Evolutionary conservation across 805 yeast genomes (phyloP).

Genomic region (Suhomyces faveliae): DNA sequence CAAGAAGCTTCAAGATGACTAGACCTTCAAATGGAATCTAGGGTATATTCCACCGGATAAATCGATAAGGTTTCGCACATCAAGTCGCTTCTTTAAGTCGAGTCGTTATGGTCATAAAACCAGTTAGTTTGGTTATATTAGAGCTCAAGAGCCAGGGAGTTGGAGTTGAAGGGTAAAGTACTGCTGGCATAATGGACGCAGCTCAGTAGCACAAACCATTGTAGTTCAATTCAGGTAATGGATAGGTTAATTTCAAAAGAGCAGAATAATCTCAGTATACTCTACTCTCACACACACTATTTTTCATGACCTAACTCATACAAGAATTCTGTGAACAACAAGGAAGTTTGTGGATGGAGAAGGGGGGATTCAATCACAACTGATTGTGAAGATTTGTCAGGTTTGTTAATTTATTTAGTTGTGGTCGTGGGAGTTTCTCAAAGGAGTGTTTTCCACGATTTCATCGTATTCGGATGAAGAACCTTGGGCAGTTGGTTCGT

Average conservation of each 20-base stretch:
- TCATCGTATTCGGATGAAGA: conserved; percentile 8
- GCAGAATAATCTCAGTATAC: conserved; percentile 7
- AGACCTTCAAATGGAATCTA: background rate
- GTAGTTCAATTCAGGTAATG: background rate
- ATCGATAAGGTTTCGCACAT: background rate
- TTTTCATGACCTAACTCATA: conserved; percentile 10
- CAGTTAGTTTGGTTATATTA: background rate
- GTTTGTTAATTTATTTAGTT: background rate
- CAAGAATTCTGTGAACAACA: background rate
- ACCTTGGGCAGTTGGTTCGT: conserved; percentile 14
- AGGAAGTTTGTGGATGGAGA: background rate
- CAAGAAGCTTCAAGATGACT: background rate
- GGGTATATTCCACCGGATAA: background rate
- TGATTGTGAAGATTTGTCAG: too few relatives aligned
- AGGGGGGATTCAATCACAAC: background rate
- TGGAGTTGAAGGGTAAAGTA: background rate
- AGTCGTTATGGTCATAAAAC: conserved; percentile 4
- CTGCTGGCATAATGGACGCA: background rate
- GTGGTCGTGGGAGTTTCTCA: conserved; percentile 1
- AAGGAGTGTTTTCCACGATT: conserved; percentile 8
- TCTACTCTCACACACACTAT: conserved; percentile 18
- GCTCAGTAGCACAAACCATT: background rate
- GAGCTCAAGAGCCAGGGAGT: background rate
- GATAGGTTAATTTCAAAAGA: conserved; percentile 5
- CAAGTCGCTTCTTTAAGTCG: background rate